phyloP scores from a whole-genome alignment of 169 alveolate genomes.

The Babesia divergens region DNA sequence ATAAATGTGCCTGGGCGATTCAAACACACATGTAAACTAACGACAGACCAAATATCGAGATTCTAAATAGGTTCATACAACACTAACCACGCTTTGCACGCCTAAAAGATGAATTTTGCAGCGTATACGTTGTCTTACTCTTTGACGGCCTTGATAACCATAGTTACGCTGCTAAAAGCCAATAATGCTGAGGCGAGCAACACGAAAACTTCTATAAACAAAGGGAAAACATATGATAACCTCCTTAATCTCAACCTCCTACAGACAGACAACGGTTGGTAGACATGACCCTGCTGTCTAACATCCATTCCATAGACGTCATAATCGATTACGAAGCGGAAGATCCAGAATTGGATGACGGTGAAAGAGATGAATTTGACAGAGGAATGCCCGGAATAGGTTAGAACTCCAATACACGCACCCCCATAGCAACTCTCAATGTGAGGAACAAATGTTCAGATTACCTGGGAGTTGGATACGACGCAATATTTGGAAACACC shows the following conservation, averaged over 20 bases:
- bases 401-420: neutral
- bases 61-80: too few relatives aligned
- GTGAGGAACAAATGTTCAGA: conserved; percentile 3
- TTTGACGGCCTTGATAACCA: too few relatives aligned
- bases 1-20: too few relatives aligned
- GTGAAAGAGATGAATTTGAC: conserved; percentile 24
- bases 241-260: neutral
- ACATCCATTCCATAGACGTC: conserved; percentile 6
- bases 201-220: too few relatives aligned
- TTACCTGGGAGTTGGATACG: conserved; percentile 67
- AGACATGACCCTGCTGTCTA: neutral
- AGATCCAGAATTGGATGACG: conserved; percentile 1
- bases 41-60: too few relatives aligned
- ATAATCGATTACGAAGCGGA: conserved; percentile 32
- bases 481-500: conserved; percentile 52
- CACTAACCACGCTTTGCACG: too few relatives aligned
- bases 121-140: too few relatives aligned
- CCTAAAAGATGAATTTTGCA: too few relatives aligned
- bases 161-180: too few relatives aligned
- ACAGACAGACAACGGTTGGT: conserved; percentile 6
- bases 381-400: conserved; percentile 61
- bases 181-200: too few relatives aligned
- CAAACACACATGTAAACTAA: too few relatives aligned
- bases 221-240: neutral
- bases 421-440: neutral